phyloP scores from a whole-genome alignment of 768 basidiomycete genomes.

The Tulasnella sp. region DNA sequence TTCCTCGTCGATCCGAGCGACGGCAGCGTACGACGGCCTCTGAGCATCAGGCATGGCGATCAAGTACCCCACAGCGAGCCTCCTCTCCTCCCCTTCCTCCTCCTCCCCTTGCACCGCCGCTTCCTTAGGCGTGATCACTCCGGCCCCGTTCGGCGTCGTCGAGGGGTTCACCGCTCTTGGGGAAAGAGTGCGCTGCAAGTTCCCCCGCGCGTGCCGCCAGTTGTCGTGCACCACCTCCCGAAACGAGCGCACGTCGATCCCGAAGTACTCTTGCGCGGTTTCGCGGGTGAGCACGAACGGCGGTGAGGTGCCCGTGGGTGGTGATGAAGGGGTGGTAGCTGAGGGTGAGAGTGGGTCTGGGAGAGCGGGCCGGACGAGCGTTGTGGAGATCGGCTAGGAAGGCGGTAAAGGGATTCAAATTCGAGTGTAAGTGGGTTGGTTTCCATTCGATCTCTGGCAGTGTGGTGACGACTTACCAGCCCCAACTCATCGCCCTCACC shows the following conservation, averaged over 20 bases:
- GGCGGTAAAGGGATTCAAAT: not conserved
- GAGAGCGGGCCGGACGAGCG: not conserved
- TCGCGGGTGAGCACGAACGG: slow-evolving; percentile 1
- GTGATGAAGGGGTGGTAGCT: not conserved
- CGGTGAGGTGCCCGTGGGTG: not conserved
- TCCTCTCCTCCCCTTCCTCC: not conserved
- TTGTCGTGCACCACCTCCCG: not conserved
- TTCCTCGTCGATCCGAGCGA: not conserved
- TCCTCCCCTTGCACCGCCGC: too few relatives aligned
- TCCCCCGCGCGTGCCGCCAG: not conserved
- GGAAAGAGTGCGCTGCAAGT: not conserved
- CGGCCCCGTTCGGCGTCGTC: too few relatives aligned
- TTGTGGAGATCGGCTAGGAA: not conserved
- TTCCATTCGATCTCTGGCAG: not conserved
- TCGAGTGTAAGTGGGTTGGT: not conserved
- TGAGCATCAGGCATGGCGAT: slow-evolving; percentile 15
- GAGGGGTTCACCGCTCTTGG: too few relatives aligned
- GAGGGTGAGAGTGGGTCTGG: not conserved
- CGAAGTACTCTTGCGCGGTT: slow-evolving; percentile 5
- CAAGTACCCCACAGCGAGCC: slow-evolving; percentile 10
- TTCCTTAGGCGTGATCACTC: too few relatives aligned
- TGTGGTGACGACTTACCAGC: not conserved
- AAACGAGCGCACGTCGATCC: slow-evolving; percentile 2
- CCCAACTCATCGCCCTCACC: not conserved
- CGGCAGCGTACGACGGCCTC: not conserved